Base-by-base conservation (phyloP, 2,329 filamentous ascomycete genomes). In the Fusarium nelsonii region DNA sequence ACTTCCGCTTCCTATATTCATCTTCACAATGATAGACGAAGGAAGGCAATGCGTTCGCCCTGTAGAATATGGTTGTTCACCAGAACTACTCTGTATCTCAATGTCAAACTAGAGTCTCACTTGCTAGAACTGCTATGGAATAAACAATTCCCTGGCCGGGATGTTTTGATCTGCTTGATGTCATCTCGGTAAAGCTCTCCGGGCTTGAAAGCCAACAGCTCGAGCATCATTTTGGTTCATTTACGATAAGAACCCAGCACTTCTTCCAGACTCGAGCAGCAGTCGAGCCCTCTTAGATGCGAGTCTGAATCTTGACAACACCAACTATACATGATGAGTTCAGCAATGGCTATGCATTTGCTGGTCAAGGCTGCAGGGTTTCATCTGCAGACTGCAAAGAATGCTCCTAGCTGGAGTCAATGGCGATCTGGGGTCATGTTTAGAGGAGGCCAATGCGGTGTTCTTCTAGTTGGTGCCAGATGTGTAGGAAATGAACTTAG, bases 241-340 rank as follows among this genome's bases (percentile, higher is more conserved):
- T 40, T 12, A 41, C 26, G 43, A 20, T 43, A 26, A 23, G 37
- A 43, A 32, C 32, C 36, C 32, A 9, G 23, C 6, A 63, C 15
- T 30, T 63, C 34, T 32, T 39, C 20, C 12, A 18, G 16, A n/a
- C 23, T 32, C 26, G 18, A 32, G 11, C 23, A 6, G 12, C 5
- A 15, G 3, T 16, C 5, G 11, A 7, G 23, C 23, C 23, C 10
- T 26, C n/a, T 28, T 59, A 32, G 56, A 33, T 59, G 16, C 28
- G 23, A 40, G 39, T 41, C 8, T 20, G 39, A 20, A 43, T 61
- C 12, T 41, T 58, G 43, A 59, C 37, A 15, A n/a, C 43, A 26
- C 18, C 15, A 15, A 18, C 26, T 6, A 20, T 51, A 26, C 37
- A 32, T 7, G 15, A 20, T 39, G 11, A 23, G 14, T 14, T 15